Evolutionary conservation across 352 stramenopile genomes (phyloP).

Genomic region (Globisporangium middletonii): DNA sequence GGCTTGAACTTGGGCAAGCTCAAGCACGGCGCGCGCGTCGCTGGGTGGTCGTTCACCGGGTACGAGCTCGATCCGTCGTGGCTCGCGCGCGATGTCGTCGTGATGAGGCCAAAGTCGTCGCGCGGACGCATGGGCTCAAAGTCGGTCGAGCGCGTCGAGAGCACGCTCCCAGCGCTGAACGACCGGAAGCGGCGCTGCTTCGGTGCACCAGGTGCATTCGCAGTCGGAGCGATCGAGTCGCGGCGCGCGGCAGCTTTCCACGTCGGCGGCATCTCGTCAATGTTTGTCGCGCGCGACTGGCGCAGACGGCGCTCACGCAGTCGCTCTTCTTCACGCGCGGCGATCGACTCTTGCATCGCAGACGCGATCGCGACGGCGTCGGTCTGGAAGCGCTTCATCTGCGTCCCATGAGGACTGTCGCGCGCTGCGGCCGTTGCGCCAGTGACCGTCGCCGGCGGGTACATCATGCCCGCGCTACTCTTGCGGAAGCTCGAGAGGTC

Average conservation of each 20-base stretch:
- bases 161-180: slow-evolving; percentile 60
- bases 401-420: slow-evolving; percentile 14
- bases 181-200: slow-evolving; percentile 35
- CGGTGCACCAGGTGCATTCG: background rate
- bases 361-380: slow-evolving; percentile 58
- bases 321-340: slow-evolving; percentile 33
- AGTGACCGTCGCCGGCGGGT: slow-evolving; percentile 11
- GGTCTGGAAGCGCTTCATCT: slow-evolving; percentile 64
- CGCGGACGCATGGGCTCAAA: slow-evolving; percentile 23
- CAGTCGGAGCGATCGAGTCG: slow-evolving; percentile 4
- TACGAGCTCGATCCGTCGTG: slow-evolving; percentile 6
- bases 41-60: slow-evolving; percentile 17
- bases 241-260: slow-evolving; percentile 14
- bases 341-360: slow-evolving; percentile 44
- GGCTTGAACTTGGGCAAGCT: slow-evolving; percentile 65
- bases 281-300: slow-evolving; percentile 36
- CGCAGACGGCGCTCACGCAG: slow-evolving; percentile 28
- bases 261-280: slow-evolving; percentile 20
- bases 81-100: slow-evolving; percentile 25
- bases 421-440: background rate
- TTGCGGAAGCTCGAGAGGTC: slow-evolving; percentile 25
- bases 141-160: slow-evolving; percentile 32
- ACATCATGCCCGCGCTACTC: slow-evolving; percentile 9
- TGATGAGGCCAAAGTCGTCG: slow-evolving; percentile 37
- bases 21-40: slow-evolving; percentile 48